phyloP scores from a whole-genome alignment of 805 yeast species.

The Barnettozyma populi region DNA sequence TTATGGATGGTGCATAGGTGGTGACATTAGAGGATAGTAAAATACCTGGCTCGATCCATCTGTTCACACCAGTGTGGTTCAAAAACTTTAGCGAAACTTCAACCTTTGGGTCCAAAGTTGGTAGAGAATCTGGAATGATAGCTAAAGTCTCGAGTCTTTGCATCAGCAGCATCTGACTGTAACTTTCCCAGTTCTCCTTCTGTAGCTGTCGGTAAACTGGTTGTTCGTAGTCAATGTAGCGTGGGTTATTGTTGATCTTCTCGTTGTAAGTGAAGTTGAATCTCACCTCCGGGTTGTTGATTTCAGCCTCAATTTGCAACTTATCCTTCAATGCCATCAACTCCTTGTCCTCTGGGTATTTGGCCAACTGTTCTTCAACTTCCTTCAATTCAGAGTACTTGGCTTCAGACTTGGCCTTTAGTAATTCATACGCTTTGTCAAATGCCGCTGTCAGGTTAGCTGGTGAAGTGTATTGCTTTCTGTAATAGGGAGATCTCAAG shows the following conservation, averaged over 20 bases:
- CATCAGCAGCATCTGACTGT: slow-evolving; percentile 74
- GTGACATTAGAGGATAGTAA: slow-evolving; percentile 70
- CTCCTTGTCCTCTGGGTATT: slow-evolving; percentile 16
- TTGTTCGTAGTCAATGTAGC: slow-evolving; percentile 54
- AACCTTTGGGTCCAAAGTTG: slow-evolving; percentile 77
- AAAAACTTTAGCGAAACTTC: slow-evolving; percentile 74
- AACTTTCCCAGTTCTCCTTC: slow-evolving; percentile 63
- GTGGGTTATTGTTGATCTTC: slow-evolving; percentile 33
- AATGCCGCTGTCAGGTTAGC: slow-evolving; percentile 66
- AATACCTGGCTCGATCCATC: slow-evolving; percentile 77
- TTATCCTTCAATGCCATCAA: slow-evolving; percentile 22
- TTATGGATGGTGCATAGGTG: slow-evolving; percentile 67
- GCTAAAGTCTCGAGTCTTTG: slow-evolving; percentile 83
- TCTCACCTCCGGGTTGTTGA: slow-evolving; percentile 77
- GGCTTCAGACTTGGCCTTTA: slow-evolving; percentile 45
- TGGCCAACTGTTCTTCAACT: slow-evolving; percentile 27
- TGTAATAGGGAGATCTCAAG: slow-evolving; percentile 36
- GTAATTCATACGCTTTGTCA: slow-evolving; percentile 55
- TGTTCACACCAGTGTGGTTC: slow-evolving; percentile 54
- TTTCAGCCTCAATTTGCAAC: slow-evolving; percentile 57
- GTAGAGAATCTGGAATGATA: slow-evolving; percentile 90
- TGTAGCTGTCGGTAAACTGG: slow-evolving; percentile 78
- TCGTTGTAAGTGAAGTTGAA: slow-evolving; percentile 51
- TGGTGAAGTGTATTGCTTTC: slow-evolving; percentile 60
- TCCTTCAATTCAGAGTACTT: slow-evolving; percentile 36